Percentiles rank a stretch among this genome's conserved stretches.
Conservation (phyloP, 2,329 filamentous ascomycete genomes). For the Pseudogymnoascus pannorum region DNA sequence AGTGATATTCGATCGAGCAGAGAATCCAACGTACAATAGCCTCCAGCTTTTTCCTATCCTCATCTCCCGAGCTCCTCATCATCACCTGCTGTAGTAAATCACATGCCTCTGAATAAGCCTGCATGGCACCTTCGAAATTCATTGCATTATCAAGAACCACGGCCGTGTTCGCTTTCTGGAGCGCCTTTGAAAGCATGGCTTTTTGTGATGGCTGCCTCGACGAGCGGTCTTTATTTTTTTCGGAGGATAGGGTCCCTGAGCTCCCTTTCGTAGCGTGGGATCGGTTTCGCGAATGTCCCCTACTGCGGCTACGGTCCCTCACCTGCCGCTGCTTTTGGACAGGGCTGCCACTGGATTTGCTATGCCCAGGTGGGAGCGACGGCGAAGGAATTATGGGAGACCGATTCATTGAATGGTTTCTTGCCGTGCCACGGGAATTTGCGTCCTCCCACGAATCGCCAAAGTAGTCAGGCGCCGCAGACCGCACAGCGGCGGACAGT, state of each 20-base stretch:
- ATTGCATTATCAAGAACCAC: slow-evolving; percentile 94
- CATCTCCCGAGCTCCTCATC: slow-evolving; percentile 71
- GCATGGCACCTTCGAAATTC: slow-evolving; percentile 84
- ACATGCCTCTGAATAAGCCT: slow-evolving; percentile 88
- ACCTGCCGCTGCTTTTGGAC: slow-evolving; percentile 15
- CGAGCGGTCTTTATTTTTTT: slow-evolving; percentile 25
- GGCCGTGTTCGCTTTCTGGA: slow-evolving; percentile 92
- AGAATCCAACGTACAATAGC: slow-evolving; percentile 65
- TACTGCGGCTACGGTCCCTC: slow-evolving; percentile 8
- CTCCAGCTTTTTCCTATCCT: slow-evolving; percentile 84
- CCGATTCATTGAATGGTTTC: slow-evolving; percentile 11
- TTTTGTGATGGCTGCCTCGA: slow-evolving; percentile 66
- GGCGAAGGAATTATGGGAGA: slow-evolving; percentile 18
- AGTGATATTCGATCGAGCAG: slow-evolving; percentile 13
- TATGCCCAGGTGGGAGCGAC: slow-evolving; percentile 13
- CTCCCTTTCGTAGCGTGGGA: slow-evolving; percentile 40
- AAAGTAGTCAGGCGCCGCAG: slow-evolving; percentile 27
- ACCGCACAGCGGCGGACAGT: slow-evolving; percentile 26
- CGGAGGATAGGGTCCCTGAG: slow-evolving; percentile 35
- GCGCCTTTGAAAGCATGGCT: slow-evolving; percentile 89
- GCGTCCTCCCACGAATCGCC: slow-evolving; percentile 21
- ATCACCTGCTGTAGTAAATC: slow-evolving; percentile 82
- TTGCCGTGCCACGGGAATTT: slow-evolving; percentile 16
- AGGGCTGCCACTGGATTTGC: slow-evolving; percentile 8
- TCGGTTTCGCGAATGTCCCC: slow-evolving; percentile 39